Base-by-base conservation (phyloP, 1,139 yeast species). In the Candida freyschussii region DNA sequence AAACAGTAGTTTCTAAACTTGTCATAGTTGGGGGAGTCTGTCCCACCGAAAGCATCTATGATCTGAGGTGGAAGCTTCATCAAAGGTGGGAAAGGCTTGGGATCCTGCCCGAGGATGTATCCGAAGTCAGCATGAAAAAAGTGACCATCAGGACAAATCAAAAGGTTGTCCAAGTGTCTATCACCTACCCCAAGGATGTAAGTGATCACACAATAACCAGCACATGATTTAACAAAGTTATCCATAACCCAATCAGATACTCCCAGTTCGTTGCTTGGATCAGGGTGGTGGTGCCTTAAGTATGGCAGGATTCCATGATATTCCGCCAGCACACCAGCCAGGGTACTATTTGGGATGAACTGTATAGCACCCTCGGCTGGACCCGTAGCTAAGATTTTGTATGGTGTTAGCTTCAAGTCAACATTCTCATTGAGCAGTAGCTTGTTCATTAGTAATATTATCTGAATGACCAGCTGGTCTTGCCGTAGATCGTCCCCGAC, bases 41-140 rank as follows among this genome's bases (percentile, higher is more conserved):
- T 72, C 1, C 97, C 98, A 2, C 98, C 98, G 91, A 93, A 91
- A 0, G 96, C 98, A 45, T 91, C 98, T 27, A 93, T 84, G 15
- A 93, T 84, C 58, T 93, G 98, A 30, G 93, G 91, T 0, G 98
- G 98, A 23, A 93, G 65, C 54, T 93, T 93, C 97, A 93, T 91
- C 61, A 91, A 68, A 1, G 98, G 99, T 7, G 99, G 97, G 60
- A 93, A 93, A 8, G 97, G 97, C 54, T 93, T 93, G 3, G 98
- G 99, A 55, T 93, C 98, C 34, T 91, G 78, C 1, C 99, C 98
- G 33, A 93, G 63, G 31, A 93, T 89, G 54, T 91, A 93, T 1
- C 99, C 99, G 59, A 86, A 93, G 60, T 93, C 99, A 2, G 96
- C 97, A 59, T 87, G 96, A 75, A 93, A 86, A 53, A 87, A 87